Evolutionary conservation across 495 filamentous ascomycete genomes (phyloP).

Genomic region (Clavariopsis aquatica): DNA sequence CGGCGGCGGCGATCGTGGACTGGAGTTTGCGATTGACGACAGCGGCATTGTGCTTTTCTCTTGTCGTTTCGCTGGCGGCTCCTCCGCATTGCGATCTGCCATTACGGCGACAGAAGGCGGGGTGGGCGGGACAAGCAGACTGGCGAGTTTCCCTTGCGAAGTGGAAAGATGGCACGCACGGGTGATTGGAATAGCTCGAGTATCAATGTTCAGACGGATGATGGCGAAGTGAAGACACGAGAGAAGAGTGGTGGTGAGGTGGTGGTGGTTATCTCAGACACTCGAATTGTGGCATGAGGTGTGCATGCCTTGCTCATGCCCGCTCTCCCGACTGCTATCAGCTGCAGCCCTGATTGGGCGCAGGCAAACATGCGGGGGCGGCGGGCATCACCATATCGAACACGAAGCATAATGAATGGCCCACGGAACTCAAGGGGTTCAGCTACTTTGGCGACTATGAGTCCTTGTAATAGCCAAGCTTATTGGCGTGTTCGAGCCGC

Average conservation of each 20-base stretch:
- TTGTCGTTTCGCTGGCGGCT: conserved; percentile 16
- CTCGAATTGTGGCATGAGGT: neutral
- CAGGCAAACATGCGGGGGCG: neutral
- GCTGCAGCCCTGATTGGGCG: neutral
- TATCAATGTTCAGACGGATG: neutral
- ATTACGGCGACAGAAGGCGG: conserved; percentile 23
- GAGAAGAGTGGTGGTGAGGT: neutral
- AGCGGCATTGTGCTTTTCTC: conserved; percentile 17
- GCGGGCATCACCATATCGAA: neutral
- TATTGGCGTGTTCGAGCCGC: no score
- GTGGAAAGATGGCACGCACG: neutral
- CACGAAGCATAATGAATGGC: no score
- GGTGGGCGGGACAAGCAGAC: neutral
- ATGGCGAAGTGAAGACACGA: neutral
- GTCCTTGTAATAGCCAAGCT: neutral
- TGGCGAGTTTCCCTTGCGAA: neutral
- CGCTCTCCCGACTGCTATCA: neutral
- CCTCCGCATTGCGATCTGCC: conserved; percentile 21
- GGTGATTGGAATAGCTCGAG: neutral
- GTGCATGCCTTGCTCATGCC: neutral
- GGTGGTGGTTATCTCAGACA: neutral
- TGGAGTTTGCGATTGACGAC: conserved; percentile 17
- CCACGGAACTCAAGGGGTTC: neutral
- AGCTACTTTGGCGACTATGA: neutral
- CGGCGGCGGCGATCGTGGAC: conserved; percentile 25